Evolutionary conservation across 2,329 filamentous ascomycete species (phyloP), one percentile per base, ranked within the genome.

Genomic region (Colletotrichum horii): DNA sequence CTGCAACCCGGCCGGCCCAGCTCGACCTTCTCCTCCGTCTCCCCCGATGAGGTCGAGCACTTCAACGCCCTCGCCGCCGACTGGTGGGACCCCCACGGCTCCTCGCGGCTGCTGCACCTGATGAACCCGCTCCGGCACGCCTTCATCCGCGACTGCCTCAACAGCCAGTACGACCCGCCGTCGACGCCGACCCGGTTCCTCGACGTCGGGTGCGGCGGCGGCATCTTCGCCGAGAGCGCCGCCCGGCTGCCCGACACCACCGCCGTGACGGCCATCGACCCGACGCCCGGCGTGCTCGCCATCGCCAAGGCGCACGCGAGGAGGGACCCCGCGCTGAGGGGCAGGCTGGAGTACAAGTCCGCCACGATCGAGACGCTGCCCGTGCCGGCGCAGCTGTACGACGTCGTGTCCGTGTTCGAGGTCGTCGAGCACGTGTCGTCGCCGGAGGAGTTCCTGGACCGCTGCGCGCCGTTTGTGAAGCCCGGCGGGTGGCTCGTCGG

Each of bases 101-200:
- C 96, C 8, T 98, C 96, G 6, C 93, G 96, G 52, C 92, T 98
- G 74, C 92, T 99, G 3, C 97, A 99, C 85, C 93, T 98, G 79
- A 98, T 99, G 96, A 98, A 99, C 86, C 97, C 97, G 3, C 91
- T 98, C 61, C 96, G 97, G 38, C 96, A 98, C 87, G 93, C 96
- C 85, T 98, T 98, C 86, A 97, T 98, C 83, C 89, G 89, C 26
- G 86, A 88, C 77, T 98, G 96, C 82, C 91, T 93, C 62, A 84
- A 89, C 64, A 79, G 80, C 78, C 89, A 91, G 24, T 88, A 90
- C 61, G 85, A 86, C 75, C 81, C 85, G 28, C 76, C 84, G 11
- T 78, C 86, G 66, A 78, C 80, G 69, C 36, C 79, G 66, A 24
- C 77, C 66, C 89, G 89, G 38, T 98, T 95, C 84, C 93, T 99